Evolutionary conservation across 768 basidiomycete genomes (phyloP), one percentile per base, ranked within the genome.

Genomic region (Panus rudis): DNA sequence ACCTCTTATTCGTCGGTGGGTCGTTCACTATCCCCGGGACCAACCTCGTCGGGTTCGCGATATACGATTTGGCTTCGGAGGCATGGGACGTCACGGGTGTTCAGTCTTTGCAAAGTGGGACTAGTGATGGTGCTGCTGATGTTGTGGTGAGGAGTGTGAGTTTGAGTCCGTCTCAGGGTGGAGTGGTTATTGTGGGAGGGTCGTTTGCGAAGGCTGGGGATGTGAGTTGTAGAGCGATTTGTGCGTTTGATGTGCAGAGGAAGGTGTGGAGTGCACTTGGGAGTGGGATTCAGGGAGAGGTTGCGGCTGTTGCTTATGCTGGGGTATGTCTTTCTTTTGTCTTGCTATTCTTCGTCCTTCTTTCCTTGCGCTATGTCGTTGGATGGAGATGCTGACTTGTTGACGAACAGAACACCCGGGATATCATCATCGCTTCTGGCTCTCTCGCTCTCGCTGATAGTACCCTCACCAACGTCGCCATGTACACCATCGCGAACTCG

Each of bases 261-360:
- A 78, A 76, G 47, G 81, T 84, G 59, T 99, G 93, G 92, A 80
- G 69, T 39, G 59, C 75, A 2, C 75, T 96, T 23, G 92, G 91
- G 16, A 70, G 66, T 35, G 92, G 92, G 14, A 73, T 97, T 39
- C 71, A 77, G 43, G 94, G 93, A 13, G 82, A 92, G 39, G 77
- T 93, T 11, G 68, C 84, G 8, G 71, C 85, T 4, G 74, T 97
- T 30, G 78, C 75, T 13, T 88, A 88, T 56, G 84, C 86, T 17
- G 91, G 86, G 37, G 91, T 92, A 61, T 48, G 88, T 70, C 14
- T 46, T 41, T 31, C 52, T 38, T 49, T 12, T 32, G 28, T 38
- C n/a, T n/a, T 48, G 8, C 11, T 34, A 10, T 22, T 14, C 3
- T 23, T n/a, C n/a, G n/a, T n/a, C n/a, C n/a, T n/a, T n/a, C n/a